Evolutionary conservation across 2,329 filamentous ascomycete species (phyloP).

Genomic region (Aspergillus piperis): DNA sequence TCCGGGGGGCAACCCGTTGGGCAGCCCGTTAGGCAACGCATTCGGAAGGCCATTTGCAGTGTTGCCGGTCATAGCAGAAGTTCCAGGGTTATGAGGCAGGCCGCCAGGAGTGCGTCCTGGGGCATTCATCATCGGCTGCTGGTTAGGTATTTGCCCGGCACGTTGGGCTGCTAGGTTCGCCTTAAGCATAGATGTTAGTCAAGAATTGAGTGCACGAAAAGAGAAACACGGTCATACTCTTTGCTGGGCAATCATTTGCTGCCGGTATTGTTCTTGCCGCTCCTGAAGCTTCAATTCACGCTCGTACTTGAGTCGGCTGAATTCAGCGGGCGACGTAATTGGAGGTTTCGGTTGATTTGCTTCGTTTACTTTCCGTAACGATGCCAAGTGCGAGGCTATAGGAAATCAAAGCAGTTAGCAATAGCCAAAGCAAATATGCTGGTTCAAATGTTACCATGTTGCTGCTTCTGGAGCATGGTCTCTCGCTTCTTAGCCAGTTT

Average conservation of each 20-base stretch:
- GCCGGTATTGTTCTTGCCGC: constrained; percentile 60
- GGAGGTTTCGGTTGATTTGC: constrained; percentile 59
- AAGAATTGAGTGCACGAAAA: background rate
- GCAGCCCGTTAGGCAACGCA: constrained; percentile 52
- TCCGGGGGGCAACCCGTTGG: constrained; percentile 42
- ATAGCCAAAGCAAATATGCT: background rate
- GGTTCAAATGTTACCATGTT: constrained; percentile 59
- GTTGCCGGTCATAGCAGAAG: constrained; percentile 41
- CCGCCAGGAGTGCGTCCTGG: constrained; percentile 43
- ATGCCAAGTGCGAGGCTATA: constrained; percentile 67
- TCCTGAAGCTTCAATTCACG: constrained; percentile 70
- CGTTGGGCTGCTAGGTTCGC: constrained; percentile 48
- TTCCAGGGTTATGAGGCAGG: constrained; percentile 37
- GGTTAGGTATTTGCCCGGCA: constrained; percentile 44
- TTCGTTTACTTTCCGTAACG: constrained; percentile 80
- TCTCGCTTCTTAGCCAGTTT: constrained; percentile 95
- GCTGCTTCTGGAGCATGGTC: constrained; percentile 79
- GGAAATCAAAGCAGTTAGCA: constrained; percentile 8
- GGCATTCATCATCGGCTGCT: constrained; percentile 40
- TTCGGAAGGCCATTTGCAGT: constrained; percentile 49
- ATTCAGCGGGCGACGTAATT: constrained; percentile 80
- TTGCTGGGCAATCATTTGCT: constrained; percentile 62
- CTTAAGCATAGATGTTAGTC: constrained; percentile 25
- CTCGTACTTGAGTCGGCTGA: constrained; percentile 85
- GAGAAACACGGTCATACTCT: constrained; percentile 41